phyloP scores from a whole-genome alignment of 306 rosid species.

The Canavalia gladiata region DNA sequence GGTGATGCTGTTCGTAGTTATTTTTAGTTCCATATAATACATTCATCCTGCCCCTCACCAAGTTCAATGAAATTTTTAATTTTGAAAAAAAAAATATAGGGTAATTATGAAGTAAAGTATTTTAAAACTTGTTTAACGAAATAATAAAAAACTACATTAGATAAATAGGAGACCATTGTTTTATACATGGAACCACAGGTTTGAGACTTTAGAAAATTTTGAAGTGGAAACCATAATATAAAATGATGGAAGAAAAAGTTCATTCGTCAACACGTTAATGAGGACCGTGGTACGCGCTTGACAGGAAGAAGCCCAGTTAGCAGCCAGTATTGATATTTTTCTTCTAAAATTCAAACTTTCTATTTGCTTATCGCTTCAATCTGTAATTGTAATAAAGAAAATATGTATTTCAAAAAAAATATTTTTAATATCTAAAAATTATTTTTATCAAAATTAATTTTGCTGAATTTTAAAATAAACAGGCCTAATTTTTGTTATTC shows the following conservation, averaged over 20 bases:
- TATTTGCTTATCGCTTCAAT: too few species aligned
- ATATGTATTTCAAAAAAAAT: too few species aligned
- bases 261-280: slow-evolving; percentile 37
- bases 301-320: background rate
- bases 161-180: background rate
- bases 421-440: too few species aligned
- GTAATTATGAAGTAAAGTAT: too few species aligned
- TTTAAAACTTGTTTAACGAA: background rate
- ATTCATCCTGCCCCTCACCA: background rate
- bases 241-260: background rate
- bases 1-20: too few species aligned
- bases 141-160: background rate
- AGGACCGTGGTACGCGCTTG: too few species aligned
- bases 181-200: background rate
- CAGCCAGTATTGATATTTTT: background rate
- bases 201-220: background rate
- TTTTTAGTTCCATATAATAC: background rate
- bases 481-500: too few species aligned
- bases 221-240: too few species aligned
- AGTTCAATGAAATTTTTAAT: background rate
- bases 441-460: too few species aligned
- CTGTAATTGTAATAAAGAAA: too few species aligned
- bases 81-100: background rate
- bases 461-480: too few species aligned
- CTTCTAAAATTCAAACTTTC: background rate